phyloP scores from a whole-genome alignment of 2,329 filamentous ascomycete genomes.

The Phialophora verrucosa region DNA sequence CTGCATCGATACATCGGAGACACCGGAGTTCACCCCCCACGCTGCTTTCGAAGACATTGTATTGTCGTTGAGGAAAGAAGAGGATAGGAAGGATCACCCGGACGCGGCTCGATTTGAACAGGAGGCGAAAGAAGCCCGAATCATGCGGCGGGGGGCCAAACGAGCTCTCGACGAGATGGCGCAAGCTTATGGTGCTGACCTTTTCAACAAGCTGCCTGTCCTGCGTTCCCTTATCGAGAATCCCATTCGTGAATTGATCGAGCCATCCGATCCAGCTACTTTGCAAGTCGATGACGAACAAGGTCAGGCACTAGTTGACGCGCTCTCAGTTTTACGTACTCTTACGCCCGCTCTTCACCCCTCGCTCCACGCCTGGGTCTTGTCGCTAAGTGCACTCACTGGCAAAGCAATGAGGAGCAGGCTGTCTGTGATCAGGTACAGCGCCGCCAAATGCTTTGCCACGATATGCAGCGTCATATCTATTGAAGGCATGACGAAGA shows the following conservation, averaged over 20 bases:
- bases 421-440: constrained; percentile 91
- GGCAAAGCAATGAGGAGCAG: constrained; percentile 86
- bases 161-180: constrained; percentile 90
- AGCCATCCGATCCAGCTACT: constrained; percentile 39
- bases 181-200: constrained; percentile 73
- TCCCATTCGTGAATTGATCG: constrained; percentile 73
- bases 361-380: constrained; percentile 77
- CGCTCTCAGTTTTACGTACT: constrained; percentile 87
- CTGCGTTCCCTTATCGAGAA: constrained; percentile 79
- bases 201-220: constrained; percentile 85
- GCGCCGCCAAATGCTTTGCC: constrained; percentile 94
- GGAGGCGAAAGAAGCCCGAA: constrained; percentile 85
- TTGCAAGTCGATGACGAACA: constrained; percentile 72
- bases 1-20: constrained; percentile 96
- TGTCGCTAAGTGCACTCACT: constrained; percentile 81
- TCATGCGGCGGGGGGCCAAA: constrained; percentile 91
- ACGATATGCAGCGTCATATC: constrained; percentile 97
- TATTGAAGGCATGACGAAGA: constrained; percentile 91
- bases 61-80: constrained; percentile 93
- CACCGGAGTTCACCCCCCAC: constrained; percentile 89
- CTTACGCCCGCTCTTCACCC: constrained; percentile 86
- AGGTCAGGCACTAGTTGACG: constrained; percentile 93
- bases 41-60: constrained; percentile 78
- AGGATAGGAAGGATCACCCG: constrained; percentile 89
- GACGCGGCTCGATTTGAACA: constrained; percentile 88